Conservation (phyloP, 192 early-diverging fungal species). For the Borealophlyctis nickersoniae region DNA sequence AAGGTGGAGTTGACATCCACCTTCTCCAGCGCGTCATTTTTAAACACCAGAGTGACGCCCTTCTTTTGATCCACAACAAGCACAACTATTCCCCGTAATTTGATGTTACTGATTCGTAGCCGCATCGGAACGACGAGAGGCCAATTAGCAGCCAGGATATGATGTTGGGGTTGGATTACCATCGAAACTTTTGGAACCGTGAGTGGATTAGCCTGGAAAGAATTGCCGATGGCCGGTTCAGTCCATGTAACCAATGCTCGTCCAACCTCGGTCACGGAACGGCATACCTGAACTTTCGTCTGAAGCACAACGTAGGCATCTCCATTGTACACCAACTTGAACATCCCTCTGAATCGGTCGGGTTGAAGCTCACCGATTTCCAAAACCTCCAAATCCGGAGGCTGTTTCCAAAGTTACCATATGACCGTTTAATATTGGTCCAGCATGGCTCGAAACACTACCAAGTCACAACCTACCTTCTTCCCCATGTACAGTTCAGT, state of each 20-base stretch:
- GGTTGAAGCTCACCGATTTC: constrained; percentile 95
- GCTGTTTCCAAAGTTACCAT: constrained; percentile 35
- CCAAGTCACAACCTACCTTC: constrained; percentile 40
- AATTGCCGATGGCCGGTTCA: too few species aligned
- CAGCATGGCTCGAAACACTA: background rate
- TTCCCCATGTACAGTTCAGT: constrained; percentile 96
- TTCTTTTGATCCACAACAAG: constrained; percentile 90
- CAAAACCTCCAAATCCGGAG: constrained; percentile 95
- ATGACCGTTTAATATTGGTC: background rate
- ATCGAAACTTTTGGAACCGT: too few species aligned
- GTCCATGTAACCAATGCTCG: too few species aligned
- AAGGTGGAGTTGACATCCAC: constrained; percentile 97
- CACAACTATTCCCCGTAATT: constrained; percentile 86
- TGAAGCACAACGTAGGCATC: constrained; percentile 89
- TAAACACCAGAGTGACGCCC: constrained; percentile 95
- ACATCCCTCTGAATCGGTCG: constrained; percentile 92
- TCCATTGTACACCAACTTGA: constrained; percentile 89
- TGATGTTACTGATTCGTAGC: constrained; percentile 83
- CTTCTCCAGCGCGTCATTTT: constrained; percentile 93
- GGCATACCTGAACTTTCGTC: constrained; percentile 91
- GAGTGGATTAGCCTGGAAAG: constrained; percentile 74
- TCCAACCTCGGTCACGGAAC: too few species aligned
- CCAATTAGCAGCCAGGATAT: constrained; percentile 79
- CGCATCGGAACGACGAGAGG: constrained; percentile 97
- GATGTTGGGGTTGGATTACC: too few species aligned